These are phyloP conservation scores for Pythium folliculosum DNA, from an alignment of 352 stramenopile genomes.

Conservation along the genomic window DNA sequence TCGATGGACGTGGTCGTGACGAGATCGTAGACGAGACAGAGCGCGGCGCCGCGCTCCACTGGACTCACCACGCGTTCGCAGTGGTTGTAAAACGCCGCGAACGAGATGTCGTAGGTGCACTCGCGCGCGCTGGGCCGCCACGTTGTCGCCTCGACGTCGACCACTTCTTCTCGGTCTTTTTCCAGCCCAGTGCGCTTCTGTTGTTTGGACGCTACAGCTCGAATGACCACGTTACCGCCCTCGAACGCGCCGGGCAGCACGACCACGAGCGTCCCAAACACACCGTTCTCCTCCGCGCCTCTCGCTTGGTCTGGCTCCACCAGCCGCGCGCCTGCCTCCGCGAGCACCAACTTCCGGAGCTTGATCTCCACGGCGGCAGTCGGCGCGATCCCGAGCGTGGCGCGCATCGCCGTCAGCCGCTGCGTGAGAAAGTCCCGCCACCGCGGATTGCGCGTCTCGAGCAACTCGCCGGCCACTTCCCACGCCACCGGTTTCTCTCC, in stretches of 20 bases:
- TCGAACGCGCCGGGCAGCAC: background rate
- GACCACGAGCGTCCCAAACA: slow-evolving; percentile 3
- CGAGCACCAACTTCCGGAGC: background rate
- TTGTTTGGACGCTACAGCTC: background rate
- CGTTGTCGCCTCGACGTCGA: background rate
- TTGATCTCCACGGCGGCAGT: background rate
- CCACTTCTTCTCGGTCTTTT: background rate
- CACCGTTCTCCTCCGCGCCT: background rate
- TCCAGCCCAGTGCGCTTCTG: background rate
- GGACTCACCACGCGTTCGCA: background rate
- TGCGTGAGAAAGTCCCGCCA: background rate
- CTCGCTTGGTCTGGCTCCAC: background rate
- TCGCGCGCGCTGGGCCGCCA: background rate
- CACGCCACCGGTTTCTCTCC: background rate
- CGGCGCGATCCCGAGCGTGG: background rate
- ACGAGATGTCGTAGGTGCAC: background rate
- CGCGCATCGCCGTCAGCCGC: background rate
- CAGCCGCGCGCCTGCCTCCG: background rate
- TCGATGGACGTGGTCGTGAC: background rate
- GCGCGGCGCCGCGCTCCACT: background rate
- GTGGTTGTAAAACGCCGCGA: background rate
- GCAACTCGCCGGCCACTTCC: background rate
- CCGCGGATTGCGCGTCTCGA: background rate
- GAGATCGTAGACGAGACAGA: slow-evolving; percentile 10
- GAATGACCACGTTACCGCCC: background rate